These are phyloP conservation scores for Microdochium nivale DNA, from an alignment of 2,329 filamentous ascomycete genomes.

Conservation along the genomic window DNA sequence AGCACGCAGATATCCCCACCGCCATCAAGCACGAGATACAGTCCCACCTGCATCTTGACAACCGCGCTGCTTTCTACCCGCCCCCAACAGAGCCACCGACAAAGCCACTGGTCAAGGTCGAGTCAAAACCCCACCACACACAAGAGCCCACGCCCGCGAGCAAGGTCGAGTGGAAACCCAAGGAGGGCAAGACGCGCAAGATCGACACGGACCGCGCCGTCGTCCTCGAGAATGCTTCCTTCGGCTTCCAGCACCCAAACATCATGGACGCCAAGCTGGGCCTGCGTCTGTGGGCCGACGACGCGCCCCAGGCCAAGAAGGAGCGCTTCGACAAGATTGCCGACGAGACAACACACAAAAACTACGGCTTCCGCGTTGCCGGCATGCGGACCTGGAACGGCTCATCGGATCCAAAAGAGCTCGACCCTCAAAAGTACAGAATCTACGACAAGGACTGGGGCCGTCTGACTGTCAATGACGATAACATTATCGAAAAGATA, in stretches of 20 bases:
- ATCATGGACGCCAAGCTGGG: constrained; percentile 93
- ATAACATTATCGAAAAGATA: constrained; percentile 46
- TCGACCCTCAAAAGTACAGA: constrained; percentile 46
- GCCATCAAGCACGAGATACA: constrained; percentile 32
- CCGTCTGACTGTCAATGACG: constrained; percentile 38
- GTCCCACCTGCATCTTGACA: constrained; percentile 21
- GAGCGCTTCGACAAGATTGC: constrained; percentile 51
- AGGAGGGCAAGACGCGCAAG: constrained; percentile 32
- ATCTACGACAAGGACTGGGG: constrained; percentile 59
- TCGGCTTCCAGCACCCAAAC: constrained; percentile 76
- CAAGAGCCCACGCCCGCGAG: constrained; percentile 12
- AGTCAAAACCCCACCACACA: constrained; percentile 5
- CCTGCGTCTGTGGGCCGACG: constrained; percentile 74
- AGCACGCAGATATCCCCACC: constrained; percentile 26
- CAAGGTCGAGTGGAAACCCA: constrained; percentile 35
- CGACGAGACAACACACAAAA: constrained; percentile 48
- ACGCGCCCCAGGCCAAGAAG: constrained; percentile 51
- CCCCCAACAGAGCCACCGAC: not conserved
- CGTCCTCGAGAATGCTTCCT: constrained; percentile 76
- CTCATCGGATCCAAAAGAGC: constrained; percentile 37
- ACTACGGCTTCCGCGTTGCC: constrained; percentile 54
- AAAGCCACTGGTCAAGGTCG: too few relatives aligned
- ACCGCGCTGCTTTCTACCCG: constrained; percentile 3
- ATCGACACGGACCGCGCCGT: constrained; percentile 75
- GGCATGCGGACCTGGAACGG: constrained; percentile 58